These are phyloP conservation scores for Microthyrium microscopicum DNA, from an alignment of 2,329 filamentous ascomycete genomes.

Conservation along the genomic window DNA sequence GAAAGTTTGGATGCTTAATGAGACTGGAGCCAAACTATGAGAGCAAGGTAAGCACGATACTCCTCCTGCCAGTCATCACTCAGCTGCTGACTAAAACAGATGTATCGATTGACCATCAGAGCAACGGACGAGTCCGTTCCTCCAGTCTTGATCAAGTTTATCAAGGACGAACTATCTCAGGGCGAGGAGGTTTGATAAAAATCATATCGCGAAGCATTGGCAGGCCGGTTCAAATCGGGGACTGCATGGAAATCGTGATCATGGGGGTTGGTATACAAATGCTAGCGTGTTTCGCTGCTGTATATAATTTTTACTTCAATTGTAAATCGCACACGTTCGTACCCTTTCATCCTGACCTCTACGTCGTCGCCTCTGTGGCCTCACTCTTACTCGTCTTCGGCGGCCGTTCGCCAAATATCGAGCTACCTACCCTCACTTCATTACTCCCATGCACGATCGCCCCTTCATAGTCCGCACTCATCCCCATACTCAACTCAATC, in stretches of 20 bases:
- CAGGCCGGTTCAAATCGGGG: too few species aligned
- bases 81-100: slow-evolving; percentile 36
- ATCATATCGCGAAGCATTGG: too few species aligned
- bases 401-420: slow-evolving; percentile 77
- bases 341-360: too few species aligned
- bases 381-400: too few species aligned
- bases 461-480: slow-evolving; percentile 92
- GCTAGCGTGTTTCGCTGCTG: too few species aligned
- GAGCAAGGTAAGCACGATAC: slow-evolving; percentile 53
- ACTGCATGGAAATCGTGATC: too few species aligned
- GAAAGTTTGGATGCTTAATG: slow-evolving; percentile 89
- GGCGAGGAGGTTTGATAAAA: too few species aligned
- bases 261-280: too few species aligned
- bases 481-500: slow-evolving; percentile 91
- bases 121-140: slow-evolving; percentile 88
- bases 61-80: neutral
- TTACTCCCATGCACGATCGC: slow-evolving; percentile 69
- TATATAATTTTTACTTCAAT: too few species aligned
- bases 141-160: slow-evolving; percentile 59
- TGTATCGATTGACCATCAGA: slow-evolving; percentile 85
- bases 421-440: slow-evolving; percentile 84
- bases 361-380: too few species aligned
- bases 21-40: slow-evolving; percentile 87
- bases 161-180: slow-evolving; percentile 65
- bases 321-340: too few species aligned